Evolutionary conservation across 1,139 yeast genomes (phyloP).

Genomic region (Debaryomyces coudertii): DNA sequence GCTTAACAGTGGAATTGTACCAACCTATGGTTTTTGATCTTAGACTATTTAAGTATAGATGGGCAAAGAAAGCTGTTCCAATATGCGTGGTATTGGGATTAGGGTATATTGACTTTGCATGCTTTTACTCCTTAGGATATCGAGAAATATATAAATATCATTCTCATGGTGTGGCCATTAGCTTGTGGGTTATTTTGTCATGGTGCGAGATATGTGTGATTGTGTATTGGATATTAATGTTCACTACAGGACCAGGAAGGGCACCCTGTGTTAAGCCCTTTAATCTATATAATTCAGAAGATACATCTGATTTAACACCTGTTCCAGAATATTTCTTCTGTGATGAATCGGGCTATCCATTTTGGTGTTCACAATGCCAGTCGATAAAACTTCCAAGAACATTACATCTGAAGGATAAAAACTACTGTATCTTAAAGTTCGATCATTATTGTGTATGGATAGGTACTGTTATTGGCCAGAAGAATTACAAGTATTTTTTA

Average conservation of each 20-base stretch:
- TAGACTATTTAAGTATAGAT: constrained; percentile 6
- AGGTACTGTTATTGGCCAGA: constrained; percentile 59
- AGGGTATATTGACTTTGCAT: constrained; percentile 38
- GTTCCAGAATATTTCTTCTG: constrained; percentile 59
- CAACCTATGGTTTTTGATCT: constrained; percentile 6
- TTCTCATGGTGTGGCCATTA: constrained; percentile 35
- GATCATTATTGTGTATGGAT: constrained; percentile 73
- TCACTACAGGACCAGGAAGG: constrained; percentile 40
- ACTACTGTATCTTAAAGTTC: constrained; percentile 54
- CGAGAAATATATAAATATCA: constrained; percentile 36
- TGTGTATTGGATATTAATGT: constrained; percentile 36
- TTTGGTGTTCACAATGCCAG: constrained; percentile 58
- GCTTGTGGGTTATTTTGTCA: constrained; percentile 38
- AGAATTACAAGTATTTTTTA: constrained; percentile 56
- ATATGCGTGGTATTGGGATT: constrained; percentile 24
- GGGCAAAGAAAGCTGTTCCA: constrained; percentile 24
- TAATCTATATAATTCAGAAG: constrained; percentile 27
- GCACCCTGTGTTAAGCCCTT: constrained; percentile 29
- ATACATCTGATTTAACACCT: constrained; percentile 16
- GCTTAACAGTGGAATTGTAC: constrained; percentile 31
- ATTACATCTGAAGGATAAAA: constrained; percentile 54
- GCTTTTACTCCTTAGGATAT: constrained; percentile 41
- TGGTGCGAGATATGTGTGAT: constrained; percentile 28
- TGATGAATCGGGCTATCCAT: constrained; percentile 62
- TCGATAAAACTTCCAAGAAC: constrained; percentile 57